Percentiles rank a stretch among this genome's conserved stretches.
Conservation (phyloP, 2,329 filamentous ascomycete genomes). For the Alternaria infectoria region DNA sequence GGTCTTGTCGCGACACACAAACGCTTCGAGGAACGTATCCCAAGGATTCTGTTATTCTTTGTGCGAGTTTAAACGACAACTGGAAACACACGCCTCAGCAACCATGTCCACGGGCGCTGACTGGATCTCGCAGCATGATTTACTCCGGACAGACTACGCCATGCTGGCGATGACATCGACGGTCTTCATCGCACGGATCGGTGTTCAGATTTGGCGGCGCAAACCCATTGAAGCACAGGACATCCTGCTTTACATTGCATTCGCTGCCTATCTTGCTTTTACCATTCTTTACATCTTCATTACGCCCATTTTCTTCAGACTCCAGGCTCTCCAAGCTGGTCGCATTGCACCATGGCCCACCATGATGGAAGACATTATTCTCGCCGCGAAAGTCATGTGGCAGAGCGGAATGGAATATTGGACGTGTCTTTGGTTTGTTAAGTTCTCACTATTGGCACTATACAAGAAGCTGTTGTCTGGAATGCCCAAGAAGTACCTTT, state of each 20-base stretch:
- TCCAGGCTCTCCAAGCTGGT: slow-evolving; percentile 33
- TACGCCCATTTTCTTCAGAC: slow-evolving; percentile 42
- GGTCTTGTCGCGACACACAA: background rate
- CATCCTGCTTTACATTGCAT: slow-evolving; percentile 31
- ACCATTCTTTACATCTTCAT: slow-evolving; percentile 44
- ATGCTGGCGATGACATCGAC: slow-evolving; percentile 26
- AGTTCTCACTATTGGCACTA: slow-evolving; percentile 49
- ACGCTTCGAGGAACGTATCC: background rate
- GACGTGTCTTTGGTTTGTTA: slow-evolving; percentile 50
- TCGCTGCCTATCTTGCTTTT: slow-evolving; percentile 36
- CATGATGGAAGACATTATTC: slow-evolving; percentile 38
- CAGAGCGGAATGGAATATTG: slow-evolving; percentile 49
- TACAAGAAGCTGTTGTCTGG: slow-evolving; percentile 48
- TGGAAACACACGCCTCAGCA: background rate
- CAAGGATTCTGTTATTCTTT: background rate
- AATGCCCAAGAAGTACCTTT: slow-evolving; percentile 36
- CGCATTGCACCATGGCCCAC: slow-evolving; percentile 31
- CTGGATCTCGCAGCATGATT: slow-evolving; percentile 18
- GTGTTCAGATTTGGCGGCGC: slow-evolving; percentile 17
- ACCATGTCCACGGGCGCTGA: slow-evolving; percentile 21
- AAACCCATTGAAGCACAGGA: slow-evolving; percentile 17
- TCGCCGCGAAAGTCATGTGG: slow-evolving; percentile 49
- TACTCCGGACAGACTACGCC: slow-evolving; percentile 20
- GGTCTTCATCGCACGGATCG: slow-evolving; percentile 20
- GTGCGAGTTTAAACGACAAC: background rate